Percentiles rank a stretch among this genome's conserved stretches.
phyloP scores from a whole-genome alignment of 2,329 filamentous ascomycete genomes.

The Botrytis galanthina region DNA sequence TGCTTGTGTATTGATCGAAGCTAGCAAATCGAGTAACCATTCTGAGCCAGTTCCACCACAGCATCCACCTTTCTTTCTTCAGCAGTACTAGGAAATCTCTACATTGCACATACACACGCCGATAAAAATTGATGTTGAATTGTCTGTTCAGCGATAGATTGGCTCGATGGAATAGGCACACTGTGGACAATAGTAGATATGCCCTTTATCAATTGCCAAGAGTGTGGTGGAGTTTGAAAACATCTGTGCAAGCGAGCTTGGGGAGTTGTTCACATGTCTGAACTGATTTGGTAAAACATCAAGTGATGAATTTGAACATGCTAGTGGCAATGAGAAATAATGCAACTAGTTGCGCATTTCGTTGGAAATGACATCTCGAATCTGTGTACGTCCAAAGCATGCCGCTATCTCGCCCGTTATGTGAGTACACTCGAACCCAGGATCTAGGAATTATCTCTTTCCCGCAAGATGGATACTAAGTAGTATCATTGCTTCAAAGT shows the following conservation, averaged over 20 bases:
- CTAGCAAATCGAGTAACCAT: neutral
- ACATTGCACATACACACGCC: neutral
- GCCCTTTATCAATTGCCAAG: neutral
- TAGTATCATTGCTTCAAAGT: neutral
- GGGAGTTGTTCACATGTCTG: neutral
- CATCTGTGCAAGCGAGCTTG: neutral
- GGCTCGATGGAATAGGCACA: neutral
- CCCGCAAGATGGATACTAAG: neutral
- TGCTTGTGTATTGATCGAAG: neutral
- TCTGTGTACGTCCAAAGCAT: neutral
- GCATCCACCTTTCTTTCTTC: neutral
- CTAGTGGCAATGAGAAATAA: neutral
- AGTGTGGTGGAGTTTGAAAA: neutral
- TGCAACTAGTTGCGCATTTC: neutral
- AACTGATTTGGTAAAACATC: neutral
- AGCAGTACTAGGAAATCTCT: neutral
- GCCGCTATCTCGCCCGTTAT: neutral
- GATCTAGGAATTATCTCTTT: neutral
- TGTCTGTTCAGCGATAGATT: neutral
- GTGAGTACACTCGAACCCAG: too few species aligned
- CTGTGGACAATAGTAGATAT: neutral
- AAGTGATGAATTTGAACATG: neutral
- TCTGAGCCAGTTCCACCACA: neutral
- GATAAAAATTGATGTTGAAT: neutral
- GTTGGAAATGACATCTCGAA: neutral